Evolutionary conservation across 495 filamentous ascomycete genomes (phyloP).

Genomic region (Wilcoxina mikolae): DNA sequence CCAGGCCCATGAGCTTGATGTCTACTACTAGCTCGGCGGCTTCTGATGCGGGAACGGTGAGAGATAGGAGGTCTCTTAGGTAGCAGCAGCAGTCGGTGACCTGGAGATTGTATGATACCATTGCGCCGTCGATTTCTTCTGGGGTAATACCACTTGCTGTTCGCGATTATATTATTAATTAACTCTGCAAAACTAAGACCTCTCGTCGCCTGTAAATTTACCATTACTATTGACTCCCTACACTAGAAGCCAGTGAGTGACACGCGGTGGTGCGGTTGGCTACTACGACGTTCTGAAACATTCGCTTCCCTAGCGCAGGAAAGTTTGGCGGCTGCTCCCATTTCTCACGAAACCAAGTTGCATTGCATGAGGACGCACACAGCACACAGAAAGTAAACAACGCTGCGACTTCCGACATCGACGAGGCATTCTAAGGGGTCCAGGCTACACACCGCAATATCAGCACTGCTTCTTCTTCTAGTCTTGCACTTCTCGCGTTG

Average conservation of each 20-base stretch:
- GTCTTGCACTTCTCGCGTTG: background rate
- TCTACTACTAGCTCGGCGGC: background rate
- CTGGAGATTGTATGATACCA: background rate
- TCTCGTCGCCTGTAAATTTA: no score
- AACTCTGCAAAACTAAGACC: background rate
- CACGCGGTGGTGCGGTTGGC: no score
- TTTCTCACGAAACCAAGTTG: background rate
- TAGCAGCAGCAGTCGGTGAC: background rate
- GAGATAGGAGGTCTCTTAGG: background rate
- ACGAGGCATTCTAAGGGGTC: background rate
- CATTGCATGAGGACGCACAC: background rate
- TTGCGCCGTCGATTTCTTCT: background rate
- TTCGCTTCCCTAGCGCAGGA: background rate
- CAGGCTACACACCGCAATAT: background rate
- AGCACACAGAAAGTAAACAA: background rate
- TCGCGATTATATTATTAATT: background rate
- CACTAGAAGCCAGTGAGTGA: no score
- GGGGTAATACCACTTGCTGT: background rate
- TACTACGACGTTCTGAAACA: slow-evolving; percentile 1
- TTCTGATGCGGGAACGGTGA: background rate
- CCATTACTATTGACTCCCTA: no score
- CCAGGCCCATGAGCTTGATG: background rate
- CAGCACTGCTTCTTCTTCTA: background rate
- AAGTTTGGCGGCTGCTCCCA: background rate
- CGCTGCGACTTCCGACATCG: background rate